phyloP scores from a whole-genome alignment of 2,329 filamentous ascomycete genomes.

The Microcyclospora tardicrescens region DNA sequence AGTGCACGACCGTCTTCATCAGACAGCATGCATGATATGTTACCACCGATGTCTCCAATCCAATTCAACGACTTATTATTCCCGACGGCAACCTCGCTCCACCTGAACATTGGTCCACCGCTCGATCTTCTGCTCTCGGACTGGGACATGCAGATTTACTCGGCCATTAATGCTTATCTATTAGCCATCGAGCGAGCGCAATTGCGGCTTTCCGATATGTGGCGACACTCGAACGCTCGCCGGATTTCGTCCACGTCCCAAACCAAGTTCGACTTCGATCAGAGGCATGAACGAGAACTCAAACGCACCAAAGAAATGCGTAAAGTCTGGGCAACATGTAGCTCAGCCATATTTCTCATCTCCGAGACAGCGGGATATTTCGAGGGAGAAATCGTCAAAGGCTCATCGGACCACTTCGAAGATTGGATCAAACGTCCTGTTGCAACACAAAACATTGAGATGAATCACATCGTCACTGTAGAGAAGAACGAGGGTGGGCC shows the following conservation, averaged over 20 bases:
- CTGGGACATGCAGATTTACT: slow-evolving; percentile 66
- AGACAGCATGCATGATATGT: slow-evolving; percentile 21
- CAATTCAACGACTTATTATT: slow-evolving; percentile 74
- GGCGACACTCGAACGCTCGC: slow-evolving; percentile 70
- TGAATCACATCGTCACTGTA: not conserved
- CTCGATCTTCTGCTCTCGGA: slow-evolving; percentile 75
- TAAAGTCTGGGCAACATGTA: slow-evolving; percentile 79
- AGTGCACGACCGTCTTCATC: slow-evolving; percentile 27
- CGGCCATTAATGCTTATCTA: slow-evolving; percentile 75
- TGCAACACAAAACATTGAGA: not conserved
- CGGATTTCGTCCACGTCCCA: slow-evolving; percentile 42
- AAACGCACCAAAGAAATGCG: slow-evolving; percentile 56
- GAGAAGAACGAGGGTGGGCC: not conserved
- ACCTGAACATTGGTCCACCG: slow-evolving; percentile 61
- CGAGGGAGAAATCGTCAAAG: slow-evolving; percentile 74
- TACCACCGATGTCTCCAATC: slow-evolving; percentile 30
- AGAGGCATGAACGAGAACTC: slow-evolving; percentile 46
- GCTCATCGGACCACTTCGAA: slow-evolving; percentile 68
- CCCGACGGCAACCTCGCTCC: slow-evolving; percentile 58
- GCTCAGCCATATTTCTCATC: slow-evolving; percentile 76
- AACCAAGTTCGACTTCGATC: slow-evolving; percentile 45
- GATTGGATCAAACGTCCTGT: slow-evolving; percentile 41
- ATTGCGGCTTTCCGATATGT: slow-evolving; percentile 69
- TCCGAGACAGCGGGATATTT: slow-evolving; percentile 80
- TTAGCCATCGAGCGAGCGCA: slow-evolving; percentile 76